Percentiles rank a stretch among this genome's conserved stretches.
These are phyloP conservation scores for Neotropicomus parvogracilis DNA, from an alignment of 1,284 basidiomycete genomes.

Conservation along the genomic window DNA sequence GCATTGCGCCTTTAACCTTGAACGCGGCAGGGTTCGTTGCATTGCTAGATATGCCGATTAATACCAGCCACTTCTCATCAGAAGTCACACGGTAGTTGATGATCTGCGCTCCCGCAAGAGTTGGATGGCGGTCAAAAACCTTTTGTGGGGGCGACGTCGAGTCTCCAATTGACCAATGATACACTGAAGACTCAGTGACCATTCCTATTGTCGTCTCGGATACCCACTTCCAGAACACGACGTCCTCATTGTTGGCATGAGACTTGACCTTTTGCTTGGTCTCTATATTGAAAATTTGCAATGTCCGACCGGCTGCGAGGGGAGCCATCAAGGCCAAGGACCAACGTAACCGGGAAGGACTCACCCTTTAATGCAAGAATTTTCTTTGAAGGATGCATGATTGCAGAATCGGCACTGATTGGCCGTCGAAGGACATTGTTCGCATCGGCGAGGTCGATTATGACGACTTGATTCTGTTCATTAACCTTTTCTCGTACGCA, in stretches of 20 bases:
- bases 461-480: constrained; percentile 94
- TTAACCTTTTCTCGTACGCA: constrained; percentile 88
- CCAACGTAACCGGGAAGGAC: constrained; percentile 24
- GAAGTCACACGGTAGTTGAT: constrained; percentile 95
- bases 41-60: constrained; percentile 96
- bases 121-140: constrained; percentile 95
- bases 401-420: constrained; percentile 95
- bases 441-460: constrained; percentile 92
- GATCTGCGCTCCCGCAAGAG: constrained; percentile 93
- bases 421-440: constrained; percentile 96
- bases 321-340: constrained; percentile 7
- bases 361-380: constrained; percentile 92
- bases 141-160: constrained; percentile 77
- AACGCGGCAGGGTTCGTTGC: constrained; percentile 88
- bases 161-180: constrained; percentile 87
- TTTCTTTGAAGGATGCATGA: constrained; percentile 98
- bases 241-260: constrained; percentile 90
- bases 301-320: constrained; percentile 77
- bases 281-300: constrained; percentile 98
- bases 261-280: constrained; percentile 98
- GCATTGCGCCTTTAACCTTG: constrained; percentile 97
- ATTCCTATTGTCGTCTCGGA: constrained; percentile 88
- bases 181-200: constrained; percentile 93
- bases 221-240: constrained; percentile 99
- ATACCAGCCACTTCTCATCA: constrained; percentile 97